These are phyloP conservation scores for Sporisorium graminicola DNA, from an alignment of 1,284 basidiomycete genomes.

Conservation along the genomic window DNA sequence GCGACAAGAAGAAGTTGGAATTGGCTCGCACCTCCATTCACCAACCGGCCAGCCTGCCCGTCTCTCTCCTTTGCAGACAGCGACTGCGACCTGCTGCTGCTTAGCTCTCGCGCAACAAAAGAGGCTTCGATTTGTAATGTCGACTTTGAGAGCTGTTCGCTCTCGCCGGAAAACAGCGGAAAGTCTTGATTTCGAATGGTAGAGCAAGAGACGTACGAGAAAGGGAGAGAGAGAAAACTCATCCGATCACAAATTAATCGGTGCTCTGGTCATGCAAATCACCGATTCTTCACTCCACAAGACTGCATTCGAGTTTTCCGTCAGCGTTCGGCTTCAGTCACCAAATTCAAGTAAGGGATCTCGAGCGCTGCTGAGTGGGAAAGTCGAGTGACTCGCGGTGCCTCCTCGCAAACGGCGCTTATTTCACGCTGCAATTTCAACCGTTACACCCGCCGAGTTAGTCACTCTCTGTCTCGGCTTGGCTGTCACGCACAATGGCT, in stretches of 20 bases:
- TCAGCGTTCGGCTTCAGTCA: neutral
- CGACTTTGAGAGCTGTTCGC: neutral
- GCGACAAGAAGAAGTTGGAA: constrained; percentile 2
- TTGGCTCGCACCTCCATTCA: neutral
- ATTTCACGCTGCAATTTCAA: neutral
- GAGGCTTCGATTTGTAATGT: constrained; percentile 34
- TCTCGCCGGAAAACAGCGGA: constrained; percentile 26
- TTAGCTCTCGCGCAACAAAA: neutral
- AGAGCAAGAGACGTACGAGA: constrained; percentile 12
- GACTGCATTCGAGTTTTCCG: neutral
- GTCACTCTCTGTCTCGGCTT: neutral
- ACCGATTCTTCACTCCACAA: neutral
- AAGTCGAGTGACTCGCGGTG: neutral
- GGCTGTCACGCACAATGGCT: neutral
- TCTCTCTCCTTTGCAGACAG: neutral
- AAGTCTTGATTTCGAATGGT: neutral
- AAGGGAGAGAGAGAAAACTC: neutral
- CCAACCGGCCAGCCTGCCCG: no score
- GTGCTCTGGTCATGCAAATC: neutral
- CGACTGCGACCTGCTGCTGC: no score
- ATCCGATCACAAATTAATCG: constrained; percentile 29
- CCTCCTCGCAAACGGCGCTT: neutral
- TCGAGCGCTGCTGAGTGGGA: no score
- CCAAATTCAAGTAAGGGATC: no score
- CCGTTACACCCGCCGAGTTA: constrained; percentile 1